Conservation (phyloP, 148 eudicot species). For the Nepenthes gracilis region DNA sequence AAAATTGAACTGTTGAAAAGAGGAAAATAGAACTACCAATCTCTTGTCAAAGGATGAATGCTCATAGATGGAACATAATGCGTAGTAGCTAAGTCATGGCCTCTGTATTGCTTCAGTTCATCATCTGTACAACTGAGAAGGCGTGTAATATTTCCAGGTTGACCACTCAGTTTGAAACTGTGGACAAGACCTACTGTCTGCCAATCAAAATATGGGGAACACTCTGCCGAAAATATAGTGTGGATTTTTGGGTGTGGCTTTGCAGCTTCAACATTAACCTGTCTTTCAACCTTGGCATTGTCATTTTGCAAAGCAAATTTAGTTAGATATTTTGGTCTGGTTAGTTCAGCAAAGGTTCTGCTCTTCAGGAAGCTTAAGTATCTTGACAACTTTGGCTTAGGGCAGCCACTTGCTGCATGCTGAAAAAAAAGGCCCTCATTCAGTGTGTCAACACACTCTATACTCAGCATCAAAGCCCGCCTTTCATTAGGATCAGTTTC, state of each 20-base stretch:
- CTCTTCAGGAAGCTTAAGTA: constrained; percentile 80
- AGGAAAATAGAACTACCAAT: constrained; percentile 42
- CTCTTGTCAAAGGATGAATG: constrained; percentile 79
- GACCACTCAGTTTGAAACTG: constrained; percentile 81
- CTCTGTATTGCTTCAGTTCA: constrained; percentile 64
- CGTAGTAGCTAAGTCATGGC: constrained; percentile 88
- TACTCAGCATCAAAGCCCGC: constrained; percentile 49
- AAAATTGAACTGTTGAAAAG: not conserved
- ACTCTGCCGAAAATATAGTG: constrained; percentile 86
- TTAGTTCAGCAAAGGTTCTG: constrained; percentile 59
- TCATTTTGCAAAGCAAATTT: constrained; percentile 30
- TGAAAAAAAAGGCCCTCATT: constrained; percentile 76
- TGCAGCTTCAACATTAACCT: constrained; percentile 27
- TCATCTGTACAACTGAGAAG: constrained; percentile 97
- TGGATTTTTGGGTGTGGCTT: constrained; percentile 61
- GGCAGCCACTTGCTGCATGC: constrained; percentile 67
- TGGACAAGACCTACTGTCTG: constrained; percentile 89
- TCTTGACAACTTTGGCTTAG: constrained; percentile 76
- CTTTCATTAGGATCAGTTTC: constrained; percentile 54
- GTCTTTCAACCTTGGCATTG: constrained; percentile 20
- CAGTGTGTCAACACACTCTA: constrained; percentile 75
- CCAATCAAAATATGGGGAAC: constrained; percentile 94
- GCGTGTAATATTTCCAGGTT: constrained; percentile 85
- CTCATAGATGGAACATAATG: constrained; percentile 96
- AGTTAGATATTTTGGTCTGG: constrained; percentile 57